Conservation (phyloP, 148 eudicot species). For the Diospyros lotus region DNA sequence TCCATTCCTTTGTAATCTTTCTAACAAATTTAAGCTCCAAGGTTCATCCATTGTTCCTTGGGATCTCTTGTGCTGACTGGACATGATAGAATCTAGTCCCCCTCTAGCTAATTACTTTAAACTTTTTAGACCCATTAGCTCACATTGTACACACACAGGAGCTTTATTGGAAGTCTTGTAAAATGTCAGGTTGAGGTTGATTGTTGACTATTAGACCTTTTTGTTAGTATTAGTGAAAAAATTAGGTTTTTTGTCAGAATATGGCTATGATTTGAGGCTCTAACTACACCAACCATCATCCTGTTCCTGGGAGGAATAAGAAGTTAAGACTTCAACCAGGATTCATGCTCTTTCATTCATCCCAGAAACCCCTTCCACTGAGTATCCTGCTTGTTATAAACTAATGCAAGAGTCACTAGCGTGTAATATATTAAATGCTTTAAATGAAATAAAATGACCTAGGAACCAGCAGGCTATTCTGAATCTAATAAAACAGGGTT, state of each 20-base stretch:
- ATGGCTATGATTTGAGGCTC: neutral
- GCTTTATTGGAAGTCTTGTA: no score
- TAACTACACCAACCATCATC: neutral
- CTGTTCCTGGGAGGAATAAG: no score
- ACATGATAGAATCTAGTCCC: no score
- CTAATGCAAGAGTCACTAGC: neutral
- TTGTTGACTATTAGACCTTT: neutral
- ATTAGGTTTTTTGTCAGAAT: neutral
- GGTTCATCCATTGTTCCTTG: no score
- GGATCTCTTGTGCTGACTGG: no score
- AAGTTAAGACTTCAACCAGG: no score
- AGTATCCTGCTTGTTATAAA: neutral
- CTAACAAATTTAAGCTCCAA: no score
- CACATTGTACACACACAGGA: neutral
- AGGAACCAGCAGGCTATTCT: neutral
- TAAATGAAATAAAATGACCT: neutral
- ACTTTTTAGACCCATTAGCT: neutral
- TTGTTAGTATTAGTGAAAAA: neutral
- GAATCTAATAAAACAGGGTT: neutral
- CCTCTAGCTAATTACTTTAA: neutral
- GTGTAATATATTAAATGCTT: neutral
- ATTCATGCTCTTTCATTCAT: no score
- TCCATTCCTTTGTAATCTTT: no score
- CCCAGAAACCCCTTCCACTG: no score
- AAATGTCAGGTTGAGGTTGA: no score